These are phyloP conservation scores for Beauveria scarabaeidicola DNA, from an alignment of 2,329 filamentous ascomycete species.

Conservation along the genomic window DNA sequence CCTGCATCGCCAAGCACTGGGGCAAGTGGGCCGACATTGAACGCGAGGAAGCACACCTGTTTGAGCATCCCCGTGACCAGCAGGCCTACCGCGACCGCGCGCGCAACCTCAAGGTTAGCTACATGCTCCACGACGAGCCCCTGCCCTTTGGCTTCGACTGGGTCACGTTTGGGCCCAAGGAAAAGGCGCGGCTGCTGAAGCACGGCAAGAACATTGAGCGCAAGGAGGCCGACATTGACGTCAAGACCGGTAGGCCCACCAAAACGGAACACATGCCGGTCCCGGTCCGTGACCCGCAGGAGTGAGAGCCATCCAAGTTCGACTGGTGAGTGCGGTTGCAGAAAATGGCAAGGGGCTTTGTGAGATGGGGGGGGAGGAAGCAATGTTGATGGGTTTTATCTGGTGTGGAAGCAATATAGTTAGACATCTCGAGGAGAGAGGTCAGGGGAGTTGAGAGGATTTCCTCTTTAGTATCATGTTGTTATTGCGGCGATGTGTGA, in stretches of 20 bases:
- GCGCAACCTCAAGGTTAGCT: slow-evolving; percentile 46
- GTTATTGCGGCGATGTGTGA: too few relatives aligned
- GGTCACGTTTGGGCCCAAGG: slow-evolving; percentile 42
- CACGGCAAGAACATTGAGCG: slow-evolving; percentile 37
- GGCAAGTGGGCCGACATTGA: slow-evolving; percentile 27
- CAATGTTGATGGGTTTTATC: too few relatives aligned
- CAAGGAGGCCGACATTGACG: not conserved
- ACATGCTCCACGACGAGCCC: slow-evolving; percentile 34
- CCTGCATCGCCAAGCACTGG: slow-evolving; percentile 26
- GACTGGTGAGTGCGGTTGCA: too few relatives aligned
- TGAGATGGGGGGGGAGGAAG: too few relatives aligned
- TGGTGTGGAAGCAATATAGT: too few relatives aligned
- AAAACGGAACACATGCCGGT: not conserved
- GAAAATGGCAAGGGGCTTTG: too few relatives aligned
- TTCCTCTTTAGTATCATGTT: too few relatives aligned
- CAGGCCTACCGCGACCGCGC: slow-evolving; percentile 51
- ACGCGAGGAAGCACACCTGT: slow-evolving; percentile 20
- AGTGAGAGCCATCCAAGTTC: too few relatives aligned
- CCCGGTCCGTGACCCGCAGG: too few relatives aligned
- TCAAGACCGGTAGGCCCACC: not conserved
- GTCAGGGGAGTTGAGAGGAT: too few relatives aligned
- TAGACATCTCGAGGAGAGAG: too few relatives aligned
- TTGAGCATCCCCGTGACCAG: slow-evolving; percentile 40
- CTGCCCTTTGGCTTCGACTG: slow-evolving; percentile 42
- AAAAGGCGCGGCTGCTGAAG: slow-evolving; percentile 31